Conservation (phyloP, 345 rosid genomes). For the Rhizophora mangle region DNA sequence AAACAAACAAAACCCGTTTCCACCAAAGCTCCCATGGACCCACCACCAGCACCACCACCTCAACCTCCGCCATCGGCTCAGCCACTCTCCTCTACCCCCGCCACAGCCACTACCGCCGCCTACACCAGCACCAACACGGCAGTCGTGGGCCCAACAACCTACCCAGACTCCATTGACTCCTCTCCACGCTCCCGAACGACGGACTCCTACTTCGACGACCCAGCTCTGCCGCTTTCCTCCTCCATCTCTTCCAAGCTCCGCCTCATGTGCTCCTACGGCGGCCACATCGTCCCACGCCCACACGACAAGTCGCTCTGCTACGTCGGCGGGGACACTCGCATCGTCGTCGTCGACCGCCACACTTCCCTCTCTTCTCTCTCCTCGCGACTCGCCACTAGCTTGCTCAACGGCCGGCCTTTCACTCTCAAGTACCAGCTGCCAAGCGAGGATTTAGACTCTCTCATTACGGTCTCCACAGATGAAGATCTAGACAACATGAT, state of each 20-base stretch:
- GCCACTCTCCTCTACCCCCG: background rate
- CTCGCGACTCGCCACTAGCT: constrained; percentile 56
- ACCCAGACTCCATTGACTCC: constrained; percentile 59
- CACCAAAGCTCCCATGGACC: constrained; percentile 26
- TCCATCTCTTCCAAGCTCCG: constrained; percentile 61
- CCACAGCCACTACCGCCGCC: constrained; percentile 18
- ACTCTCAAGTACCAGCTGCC: constrained; percentile 91
- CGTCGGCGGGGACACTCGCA: constrained; percentile 84
- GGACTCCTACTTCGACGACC: constrained; percentile 58
- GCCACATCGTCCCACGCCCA: constrained; percentile 85
- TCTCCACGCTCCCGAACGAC: constrained; percentile 82
- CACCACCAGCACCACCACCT: constrained; percentile 21
- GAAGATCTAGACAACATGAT: constrained; percentile 95
- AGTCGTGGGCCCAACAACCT: background rate
- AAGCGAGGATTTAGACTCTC: constrained; percentile 84
- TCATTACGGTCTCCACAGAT: constrained; percentile 81
- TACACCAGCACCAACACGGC: background rate
- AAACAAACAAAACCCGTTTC: background rate
- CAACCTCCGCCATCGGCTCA: constrained; percentile 28
- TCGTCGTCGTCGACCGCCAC: constrained; percentile 77
- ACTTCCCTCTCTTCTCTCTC: constrained; percentile 52
- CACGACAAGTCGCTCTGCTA: constrained; percentile 81
- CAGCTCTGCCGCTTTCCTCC: constrained; percentile 32
- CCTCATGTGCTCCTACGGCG: constrained; percentile 90
- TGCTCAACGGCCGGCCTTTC: constrained; percentile 58